Percentiles rank a stretch among this genome's conserved stretches.
These are phyloP conservation scores for Auricularia auricula-judae DNA, from an alignment of 768 basidiomycete species.

Conservation along the genomic window DNA sequence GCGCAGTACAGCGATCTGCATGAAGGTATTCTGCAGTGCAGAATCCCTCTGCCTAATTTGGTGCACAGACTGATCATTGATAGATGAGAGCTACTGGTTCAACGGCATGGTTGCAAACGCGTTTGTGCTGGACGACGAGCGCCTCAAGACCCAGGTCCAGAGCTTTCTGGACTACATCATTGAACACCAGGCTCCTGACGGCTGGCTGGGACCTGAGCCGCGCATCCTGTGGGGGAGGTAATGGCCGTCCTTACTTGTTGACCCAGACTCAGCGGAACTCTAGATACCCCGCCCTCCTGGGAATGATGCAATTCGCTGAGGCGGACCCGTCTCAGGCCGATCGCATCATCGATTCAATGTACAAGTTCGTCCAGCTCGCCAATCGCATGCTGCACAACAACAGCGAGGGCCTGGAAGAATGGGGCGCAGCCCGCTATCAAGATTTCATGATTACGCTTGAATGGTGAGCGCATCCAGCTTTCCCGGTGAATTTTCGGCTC, in stretches of 20 bases:
- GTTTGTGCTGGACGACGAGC: conserved; percentile 33
- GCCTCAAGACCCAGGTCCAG: conserved; percentile 35
- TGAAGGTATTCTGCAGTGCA: conserved; percentile 16
- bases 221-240: neutral
- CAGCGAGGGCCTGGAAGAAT: conserved; percentile 32
- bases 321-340: conserved; percentile 3
- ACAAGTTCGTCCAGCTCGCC: conserved; percentile 2
- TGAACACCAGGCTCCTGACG: conserved; percentile 2
- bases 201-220: conserved; percentile 3
- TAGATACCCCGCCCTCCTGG: neutral
- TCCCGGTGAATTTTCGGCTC: no score
- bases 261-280: neutral
- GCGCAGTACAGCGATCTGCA: conserved; percentile 24
- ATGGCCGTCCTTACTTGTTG: conserved; percentile 25
- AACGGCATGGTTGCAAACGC: conserved; percentile 47
- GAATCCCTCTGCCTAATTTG: neutral
- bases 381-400: conserved; percentile 1
- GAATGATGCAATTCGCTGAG: conserved; percentile 3
- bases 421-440: conserved; percentile 46
- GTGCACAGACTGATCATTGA: neutral
- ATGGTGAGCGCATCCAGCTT: neutral
- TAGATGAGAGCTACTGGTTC: neutral
- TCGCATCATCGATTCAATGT: conserved; percentile 2
- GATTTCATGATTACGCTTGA: conserved; percentile 35
- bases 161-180: conserved; percentile 28